phyloP scores from a whole-genome alignment of 1,284 basidiomycete genomes.

The Mycena citricolor region DNA sequence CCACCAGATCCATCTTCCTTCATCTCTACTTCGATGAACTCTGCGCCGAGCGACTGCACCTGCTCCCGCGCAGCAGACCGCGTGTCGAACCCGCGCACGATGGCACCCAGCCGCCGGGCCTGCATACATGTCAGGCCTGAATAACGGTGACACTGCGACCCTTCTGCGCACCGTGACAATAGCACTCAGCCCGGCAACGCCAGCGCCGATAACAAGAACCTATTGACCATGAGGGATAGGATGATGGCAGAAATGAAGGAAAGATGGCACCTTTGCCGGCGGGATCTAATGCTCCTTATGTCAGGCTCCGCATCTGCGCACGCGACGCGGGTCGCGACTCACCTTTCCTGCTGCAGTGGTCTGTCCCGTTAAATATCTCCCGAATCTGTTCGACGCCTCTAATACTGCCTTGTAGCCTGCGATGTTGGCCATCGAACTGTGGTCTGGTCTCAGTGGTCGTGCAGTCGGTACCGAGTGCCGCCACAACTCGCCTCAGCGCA shows the following conservation, averaged over 20 bases:
- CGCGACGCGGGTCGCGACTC: conserved; percentile 10
- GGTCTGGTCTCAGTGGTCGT: background rate
- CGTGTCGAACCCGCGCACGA: conserved; percentile 84
- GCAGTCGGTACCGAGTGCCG: no score
- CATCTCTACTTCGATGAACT: conserved; percentile 78
- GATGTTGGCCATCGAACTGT: conserved; percentile 87
- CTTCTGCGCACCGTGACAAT: conserved; percentile 65
- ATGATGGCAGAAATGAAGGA: no score
- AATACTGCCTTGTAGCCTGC: conserved; percentile 85
- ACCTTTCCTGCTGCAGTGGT: conserved; percentile 83
- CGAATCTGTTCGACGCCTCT: conserved; percentile 85
- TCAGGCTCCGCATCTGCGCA: no score
- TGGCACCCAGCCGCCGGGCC: conserved; percentile 80
- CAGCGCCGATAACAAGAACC: conserved; percentile 82
- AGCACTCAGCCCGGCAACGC: conserved; percentile 83
- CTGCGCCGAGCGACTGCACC: conserved; percentile 82
- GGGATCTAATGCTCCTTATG: conserved; percentile 72
- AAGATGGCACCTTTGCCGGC: conserved; percentile 63
- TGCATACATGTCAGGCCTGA: conserved; percentile 27
- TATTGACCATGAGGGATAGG: no score
- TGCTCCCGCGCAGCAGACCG: conserved; percentile 82
- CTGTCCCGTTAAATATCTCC: conserved; percentile 84
- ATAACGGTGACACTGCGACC: background rate
- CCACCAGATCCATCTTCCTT: conserved; percentile 77
- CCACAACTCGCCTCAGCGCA: conserved; percentile 61